Base-by-base conservation (phyloP, 2,329 filamentous ascomycete genomes). In the Rutstroemia sp. region DNA sequence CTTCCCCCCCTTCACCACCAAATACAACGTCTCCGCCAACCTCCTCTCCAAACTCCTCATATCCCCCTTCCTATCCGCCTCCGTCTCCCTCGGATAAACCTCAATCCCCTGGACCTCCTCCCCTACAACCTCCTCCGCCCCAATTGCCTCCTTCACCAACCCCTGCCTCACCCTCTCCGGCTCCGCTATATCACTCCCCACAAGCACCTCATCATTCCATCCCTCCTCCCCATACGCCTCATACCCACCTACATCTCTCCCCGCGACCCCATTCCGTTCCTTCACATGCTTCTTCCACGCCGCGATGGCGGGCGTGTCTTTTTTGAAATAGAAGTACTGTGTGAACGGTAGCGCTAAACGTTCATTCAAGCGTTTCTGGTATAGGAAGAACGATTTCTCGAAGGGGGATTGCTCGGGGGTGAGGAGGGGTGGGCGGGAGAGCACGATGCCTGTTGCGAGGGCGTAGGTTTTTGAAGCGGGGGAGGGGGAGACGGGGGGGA, bases 291-390 rank as follows among this genome's bases (percentile, higher is more conserved):
- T 80, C 71, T 92, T 89, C 89, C 91, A 97, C 75, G 96, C 92
- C 51, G 90, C 77, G 63, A 92, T 88, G 8, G 83, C 79, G 1
- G 91, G 86, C 10, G 92, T 95, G 69, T 89, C 89, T 64, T 85
- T 85, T 77, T 95, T 95, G 81, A 92, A 95, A 80, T 95, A 99
- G 75, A 97, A 94, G 70, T 88, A 88, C 63, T 88, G 84, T 56
- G 88, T 88, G 72, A 97, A 99, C 1, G 92, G 89, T 4, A 94
- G 80, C 19, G 86, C 84, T 52, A 96, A 80, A 45, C 94, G 88
- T 78, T 99, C 94, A 73, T 97, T 96, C 59, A 99, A 80, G 14
- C 94, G 90, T 67, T 92, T 92, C 76, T 99, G 94, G 76, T 99
- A 99, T 71, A 99, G 91, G 78, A 87, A 96, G 75, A 87, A 97